Conservation (phyloP, 2,329 filamentous ascomycete species). For the Coniochaeta sp. region DNA sequence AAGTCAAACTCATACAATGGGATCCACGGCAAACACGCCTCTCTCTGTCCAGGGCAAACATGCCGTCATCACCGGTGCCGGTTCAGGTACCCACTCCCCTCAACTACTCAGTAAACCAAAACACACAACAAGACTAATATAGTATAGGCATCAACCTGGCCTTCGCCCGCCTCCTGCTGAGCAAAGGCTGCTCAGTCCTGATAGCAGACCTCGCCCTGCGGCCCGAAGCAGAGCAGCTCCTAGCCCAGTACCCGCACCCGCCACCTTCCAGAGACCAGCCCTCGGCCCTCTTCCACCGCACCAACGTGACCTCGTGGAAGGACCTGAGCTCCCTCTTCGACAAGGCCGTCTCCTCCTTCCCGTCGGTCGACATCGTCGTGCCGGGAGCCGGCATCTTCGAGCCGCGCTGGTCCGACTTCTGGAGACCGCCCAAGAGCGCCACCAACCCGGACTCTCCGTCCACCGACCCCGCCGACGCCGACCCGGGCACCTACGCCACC, state of each 20-base stretch:
- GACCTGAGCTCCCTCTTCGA: conserved; percentile 27
- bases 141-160: conserved; percentile 32
- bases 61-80: conserved; percentile 46
- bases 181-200: conserved; percentile 33
- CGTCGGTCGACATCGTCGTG: conserved; percentile 31
- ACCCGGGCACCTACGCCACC: conserved; percentile 22
- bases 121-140: background rate
- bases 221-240: conserved; percentile 29
- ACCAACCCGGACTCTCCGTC: conserved; percentile 27
- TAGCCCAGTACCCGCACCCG: conserved; percentile 13
- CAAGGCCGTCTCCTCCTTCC: conserved; percentile 24
- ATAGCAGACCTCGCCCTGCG: conserved; percentile 35
- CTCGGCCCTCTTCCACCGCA: conserved; percentile 31
- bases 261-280: conserved; percentile 2
- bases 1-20: background rate
- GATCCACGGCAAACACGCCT: background rate
- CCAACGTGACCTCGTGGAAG: conserved; percentile 35
- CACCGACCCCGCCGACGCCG: conserved; percentile 21
- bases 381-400: conserved; percentile 40
- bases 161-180: conserved; percentile 34
- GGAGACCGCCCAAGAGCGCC: conserved; percentile 20
- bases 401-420: conserved; percentile 33
- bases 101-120: background rate
- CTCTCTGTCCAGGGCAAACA: conserved; percentile 25
- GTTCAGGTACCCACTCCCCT: conserved; percentile 31